Base-by-base conservation (phyloP, 2,329 filamentous ascomycete genomes). In the Verticillium klebahnii region DNA sequence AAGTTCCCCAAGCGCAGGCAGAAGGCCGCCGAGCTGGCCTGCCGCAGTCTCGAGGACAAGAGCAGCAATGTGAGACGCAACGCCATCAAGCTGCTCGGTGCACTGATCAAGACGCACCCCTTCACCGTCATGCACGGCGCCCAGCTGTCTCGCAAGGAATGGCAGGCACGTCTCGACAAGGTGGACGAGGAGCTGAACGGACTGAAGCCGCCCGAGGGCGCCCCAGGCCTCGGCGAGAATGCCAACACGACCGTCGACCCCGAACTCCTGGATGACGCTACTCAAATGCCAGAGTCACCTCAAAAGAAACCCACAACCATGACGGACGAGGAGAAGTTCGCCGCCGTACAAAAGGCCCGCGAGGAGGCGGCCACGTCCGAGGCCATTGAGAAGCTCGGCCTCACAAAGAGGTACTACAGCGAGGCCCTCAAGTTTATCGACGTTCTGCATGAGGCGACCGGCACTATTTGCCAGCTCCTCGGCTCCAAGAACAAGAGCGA, bases 401-500 rank as follows among this genome's bases (percentile, higher is more conserved):
- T 97, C 29, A 96, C 93, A 2, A 88, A 90, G 65, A 88, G 95
- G 65, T 97, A 97, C 75, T 97, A 97, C 73, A 84, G 87, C n/a
- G 93, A 98, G 71, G 95, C 94, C 3, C 83, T 98, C 65, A 90
- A 89, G 66, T 99, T 99, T 72, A 97, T 99, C 67, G 90, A 97
- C 64, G 90, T 96, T 6, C 81, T 99, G 25, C 92, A 97, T 67
- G 86, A 89, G 12, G 91, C 92, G 25, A 96, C 93, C 1, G 84
- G 84, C 9, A 87, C 88, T 2, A 89, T 98, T 37, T 92, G 90
- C 65, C 94, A 97, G 74, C 83, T 99, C 19, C 84, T 99, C 3
- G 92, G 92, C 6, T 96, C 95, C 34, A 92, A 91, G 71, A 99
- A 99, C 81, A 99, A 99, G 82, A 97, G 92, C 69, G 95, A 99